phyloP scores from a whole-genome alignment of 2,329 filamentous ascomycete species.

The Talaromyces sp. region DNA sequence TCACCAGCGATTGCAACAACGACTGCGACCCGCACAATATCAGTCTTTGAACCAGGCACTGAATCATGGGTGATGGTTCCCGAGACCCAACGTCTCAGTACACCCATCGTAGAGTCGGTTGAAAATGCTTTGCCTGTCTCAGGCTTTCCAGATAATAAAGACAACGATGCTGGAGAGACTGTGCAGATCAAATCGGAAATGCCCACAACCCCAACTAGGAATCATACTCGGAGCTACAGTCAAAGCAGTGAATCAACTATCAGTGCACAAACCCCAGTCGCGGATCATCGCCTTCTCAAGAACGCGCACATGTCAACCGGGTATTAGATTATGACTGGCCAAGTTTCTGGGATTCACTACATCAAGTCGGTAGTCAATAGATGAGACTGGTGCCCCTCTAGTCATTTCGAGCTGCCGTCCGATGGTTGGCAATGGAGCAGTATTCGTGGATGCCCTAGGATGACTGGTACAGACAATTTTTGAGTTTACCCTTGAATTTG shows the following conservation, averaged over 20 bases:
- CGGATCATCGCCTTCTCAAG: background rate
- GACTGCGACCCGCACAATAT: constrained; percentile 3
- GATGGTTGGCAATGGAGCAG: background rate
- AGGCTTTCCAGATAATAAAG: too few species aligned
- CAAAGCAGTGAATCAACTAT: constrained; percentile 6
- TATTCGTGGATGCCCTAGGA: background rate
- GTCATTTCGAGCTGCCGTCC: background rate
- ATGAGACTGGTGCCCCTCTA: background rate
- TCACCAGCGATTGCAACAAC: background rate
- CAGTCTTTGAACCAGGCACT: background rate
- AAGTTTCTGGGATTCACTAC: constrained; percentile 1
- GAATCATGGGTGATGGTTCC: background rate
- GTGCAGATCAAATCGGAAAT: background rate
- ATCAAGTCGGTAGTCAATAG: background rate
- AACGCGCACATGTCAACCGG: background rate
- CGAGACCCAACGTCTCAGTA: background rate
- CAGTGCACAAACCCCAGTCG: background rate
- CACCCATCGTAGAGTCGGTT: background rate
- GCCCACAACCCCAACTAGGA: background rate
- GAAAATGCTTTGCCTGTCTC: background rate
- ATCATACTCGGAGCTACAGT: background rate
- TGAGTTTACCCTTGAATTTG: background rate
- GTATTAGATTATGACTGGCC: constrained; percentile 1
- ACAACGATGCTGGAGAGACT: background rate
- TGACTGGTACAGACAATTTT: background rate